phyloP scores from a whole-genome alignment of 805 yeast genomes.

The Candida ascalaphidarum region DNA sequence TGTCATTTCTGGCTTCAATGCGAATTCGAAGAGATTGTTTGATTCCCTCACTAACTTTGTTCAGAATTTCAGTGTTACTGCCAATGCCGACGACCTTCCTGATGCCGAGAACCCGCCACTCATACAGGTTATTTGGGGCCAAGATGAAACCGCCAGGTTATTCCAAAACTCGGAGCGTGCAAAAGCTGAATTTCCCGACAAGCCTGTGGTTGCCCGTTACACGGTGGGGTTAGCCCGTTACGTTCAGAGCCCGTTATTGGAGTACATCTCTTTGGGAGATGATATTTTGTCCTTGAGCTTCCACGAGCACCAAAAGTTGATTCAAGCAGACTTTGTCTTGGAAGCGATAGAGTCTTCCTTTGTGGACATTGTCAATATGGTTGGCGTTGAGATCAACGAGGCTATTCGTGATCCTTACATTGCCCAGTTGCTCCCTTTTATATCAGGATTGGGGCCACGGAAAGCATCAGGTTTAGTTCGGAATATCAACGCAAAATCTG shows the following conservation, averaged over 20 bases:
- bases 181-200: slow-evolving; percentile 70
- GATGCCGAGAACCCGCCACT: slow-evolving; percentile 40
- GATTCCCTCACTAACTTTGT: slow-evolving; percentile 50
- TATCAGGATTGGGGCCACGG: slow-evolving; percentile 93
- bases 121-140: slow-evolving; percentile 70
- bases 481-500: slow-evolving; percentile 57
- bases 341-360: slow-evolving; percentile 71
- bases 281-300: slow-evolving; percentile 63
- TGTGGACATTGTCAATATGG: slow-evolving; percentile 85
- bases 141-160: slow-evolving; percentile 88
- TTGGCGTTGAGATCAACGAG: slow-evolving; percentile 89
- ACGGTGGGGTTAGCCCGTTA: slow-evolving; percentile 87
- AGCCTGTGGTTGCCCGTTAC: slow-evolving; percentile 71
- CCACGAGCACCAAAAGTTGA: slow-evolving; percentile 63
- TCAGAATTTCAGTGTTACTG: slow-evolving; percentile 43
- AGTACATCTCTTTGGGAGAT: slow-evolving; percentile 74
- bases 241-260: slow-evolving; percentile 86
- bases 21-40: slow-evolving; percentile 54
- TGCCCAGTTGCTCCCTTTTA: slow-evolving; percentile 64
- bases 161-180: slow-evolving; percentile 78
- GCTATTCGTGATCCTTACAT: slow-evolving; percentile 71
- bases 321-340: slow-evolving; percentile 53
- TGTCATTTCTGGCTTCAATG: slow-evolving; percentile 83
- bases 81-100: slow-evolving; percentile 38
- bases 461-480: slow-evolving; percentile 83